Base-by-base conservation (phyloP, 345 rosid species). In the Lepidium aucheri region DNA sequence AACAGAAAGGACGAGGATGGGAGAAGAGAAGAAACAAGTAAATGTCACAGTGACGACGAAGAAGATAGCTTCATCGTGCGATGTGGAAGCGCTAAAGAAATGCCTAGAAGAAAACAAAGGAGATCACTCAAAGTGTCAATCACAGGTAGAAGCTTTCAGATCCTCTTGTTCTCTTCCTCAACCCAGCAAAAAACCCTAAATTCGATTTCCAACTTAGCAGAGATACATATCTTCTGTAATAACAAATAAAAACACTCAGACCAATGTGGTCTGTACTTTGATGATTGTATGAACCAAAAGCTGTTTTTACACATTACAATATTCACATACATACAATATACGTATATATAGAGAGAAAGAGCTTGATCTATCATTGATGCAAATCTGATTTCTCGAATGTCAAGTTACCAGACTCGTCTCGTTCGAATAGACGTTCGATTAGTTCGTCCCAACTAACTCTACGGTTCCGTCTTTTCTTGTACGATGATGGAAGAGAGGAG, bases 81-180 rank as follows among this genome's bases (percentile, higher is more conserved):
- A 85, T 18, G 96, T 87, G 36, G 92, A 85, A 64, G 93, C 90
- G 5, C 56, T 92, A 67, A 87, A 89, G 95, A 92, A 87, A 78
- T 91, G 95, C 56, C 74, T 87, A 75, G 92, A 86, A 59, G 96
- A 84, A 79, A 85, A 85, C 82, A 89, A 83, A 69, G 95, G 96
- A 9, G 88, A 87, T 53, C 77, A 79, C 47, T 68, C 83, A 5
- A 85, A 87, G 74, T 89, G 95, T 67, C 83, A 79, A 52, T 77
- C 89, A 7, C 91, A 87, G 68, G 84, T 86, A 16, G 89, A 89
- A 40, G 96, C 95, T 46, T 89, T 87, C 80, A 81, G 81, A 74
- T 80, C 87, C 4, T 83, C 98, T 13, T 89, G 95, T 53, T 77
- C 95, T 22, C 39, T 81, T 39, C 86, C 79, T 77, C 82, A 80